Evolutionary conservation across 768 basidiomycete genomes (phyloP).

Genomic region (Lyophyllum shimeji): DNA sequence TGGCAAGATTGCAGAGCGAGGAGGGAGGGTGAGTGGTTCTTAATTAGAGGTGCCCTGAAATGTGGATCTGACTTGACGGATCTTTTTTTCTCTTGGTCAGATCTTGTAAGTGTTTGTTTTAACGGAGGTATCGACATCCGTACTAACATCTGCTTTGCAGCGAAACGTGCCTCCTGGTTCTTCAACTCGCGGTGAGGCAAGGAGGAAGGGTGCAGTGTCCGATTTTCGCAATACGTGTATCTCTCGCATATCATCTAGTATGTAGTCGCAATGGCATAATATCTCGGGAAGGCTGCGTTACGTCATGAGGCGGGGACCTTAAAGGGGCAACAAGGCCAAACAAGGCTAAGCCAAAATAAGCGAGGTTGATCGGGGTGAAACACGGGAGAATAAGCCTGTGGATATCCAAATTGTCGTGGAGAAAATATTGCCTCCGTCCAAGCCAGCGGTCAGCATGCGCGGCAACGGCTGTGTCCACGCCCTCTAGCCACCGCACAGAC

Average conservation of each 20-base stretch:
- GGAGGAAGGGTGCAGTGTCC: slow-evolving; percentile 1
- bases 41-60: slow-evolving; percentile 14
- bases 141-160: slow-evolving; percentile 35
- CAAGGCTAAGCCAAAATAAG: slow-evolving; percentile 23
- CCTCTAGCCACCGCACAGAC: not conserved
- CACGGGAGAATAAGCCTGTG: slow-evolving; percentile 30
- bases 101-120: slow-evolving; percentile 36
- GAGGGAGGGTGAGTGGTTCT: slow-evolving; percentile 55
- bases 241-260: slow-evolving; percentile 23
- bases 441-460: slow-evolving; percentile 4
- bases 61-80: slow-evolving; percentile 11
- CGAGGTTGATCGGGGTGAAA: slow-evolving; percentile 41
- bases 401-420: slow-evolving; percentile 21
- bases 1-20: slow-evolving; percentile 77
- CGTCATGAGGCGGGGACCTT: slow-evolving; percentile 36
- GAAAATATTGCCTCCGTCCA: slow-evolving; percentile 29
- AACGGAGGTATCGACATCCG: slow-evolving; percentile 3
- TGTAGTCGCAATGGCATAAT: slow-evolving; percentile 19
- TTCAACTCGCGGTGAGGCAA: slow-evolving; percentile 72
- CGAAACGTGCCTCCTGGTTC: slow-evolving; percentile 93
- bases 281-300: slow-evolving; percentile 7
- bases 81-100: slow-evolving; percentile 24
- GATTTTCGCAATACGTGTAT: slow-evolving; percentile 18
- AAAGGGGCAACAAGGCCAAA: slow-evolving; percentile 12
- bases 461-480: not conserved